phyloP scores from a whole-genome alignment of 805 yeast species.

The Kodamaea sagamina region DNA sequence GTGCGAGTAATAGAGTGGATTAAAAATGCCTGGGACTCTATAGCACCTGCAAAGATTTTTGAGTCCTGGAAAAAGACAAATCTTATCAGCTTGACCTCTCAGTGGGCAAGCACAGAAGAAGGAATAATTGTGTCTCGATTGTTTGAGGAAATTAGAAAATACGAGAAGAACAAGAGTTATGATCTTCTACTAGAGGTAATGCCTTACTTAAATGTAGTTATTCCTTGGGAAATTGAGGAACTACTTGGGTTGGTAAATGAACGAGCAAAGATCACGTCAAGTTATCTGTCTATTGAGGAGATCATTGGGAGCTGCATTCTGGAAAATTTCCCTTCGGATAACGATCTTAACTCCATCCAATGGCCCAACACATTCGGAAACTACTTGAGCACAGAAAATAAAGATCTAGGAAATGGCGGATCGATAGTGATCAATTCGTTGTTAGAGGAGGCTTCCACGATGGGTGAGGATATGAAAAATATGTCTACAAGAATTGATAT shows the following conservation, averaged over 20 bases:
- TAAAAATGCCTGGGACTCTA: constrained; percentile 55
- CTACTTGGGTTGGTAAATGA: constrained; percentile 52
- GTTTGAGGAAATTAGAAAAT: constrained; percentile 10
- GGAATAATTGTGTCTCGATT: constrained; percentile 18
- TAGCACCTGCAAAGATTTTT: constrained; percentile 33
- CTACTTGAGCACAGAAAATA: neutral
- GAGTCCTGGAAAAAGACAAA: constrained; percentile 39
- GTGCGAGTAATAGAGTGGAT: constrained; percentile 60
- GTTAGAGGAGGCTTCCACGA: neutral
- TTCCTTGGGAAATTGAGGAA: constrained; percentile 60
- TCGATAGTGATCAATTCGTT: neutral
- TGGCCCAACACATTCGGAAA: neutral
- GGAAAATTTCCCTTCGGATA: constrained; percentile 26
- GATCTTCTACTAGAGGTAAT: constrained; percentile 49
- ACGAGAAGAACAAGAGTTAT: constrained; percentile 31
- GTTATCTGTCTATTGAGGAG: constrained; percentile 60
- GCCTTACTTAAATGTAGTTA: constrained; percentile 47
- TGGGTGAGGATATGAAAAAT: neutral
- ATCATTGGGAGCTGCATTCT: constrained; percentile 61
- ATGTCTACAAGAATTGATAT: too few species aligned
- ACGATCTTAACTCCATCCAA: neutral
- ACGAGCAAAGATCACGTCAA: constrained; percentile 41
- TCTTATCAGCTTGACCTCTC: constrained; percentile 27
- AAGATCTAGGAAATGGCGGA: neutral
- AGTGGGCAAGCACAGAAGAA: constrained; percentile 26